Base-by-base conservation (phyloP, 176 grass and related monocot genomes). In the Aegilops umbellulata region DNA sequence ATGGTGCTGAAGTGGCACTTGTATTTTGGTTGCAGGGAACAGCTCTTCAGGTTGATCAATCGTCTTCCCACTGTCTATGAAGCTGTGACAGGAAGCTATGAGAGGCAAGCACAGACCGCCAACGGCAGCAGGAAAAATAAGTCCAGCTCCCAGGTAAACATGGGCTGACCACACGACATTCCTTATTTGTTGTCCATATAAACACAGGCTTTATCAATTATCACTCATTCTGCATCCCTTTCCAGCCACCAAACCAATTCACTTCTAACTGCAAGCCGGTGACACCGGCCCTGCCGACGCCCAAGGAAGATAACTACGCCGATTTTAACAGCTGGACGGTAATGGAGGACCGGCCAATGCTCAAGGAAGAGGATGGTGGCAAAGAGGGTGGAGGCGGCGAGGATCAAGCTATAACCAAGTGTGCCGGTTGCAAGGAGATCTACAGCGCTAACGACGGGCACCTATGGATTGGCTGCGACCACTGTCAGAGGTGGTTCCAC, bases 401-500 rank as follows among this genome's bases (percentile, higher is more conserved):
- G 41, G 92, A 90, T 62, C 58, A 88, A 41, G 60, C 70, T 25
- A 78, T 41, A 39, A 84, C 66, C 22, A 34, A 80, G 67, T 97
- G 89, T 3, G 89, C 85, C 14, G 47, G 75, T 31, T 97, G 94
- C 44, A 79, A 76, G 32, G 57, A 87, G 41, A 78, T 2, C 36
- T 85, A 90, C 36, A 30, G 8, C 4, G 58, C 42, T 15, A 65
- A 77, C 24, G 90, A 41, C 3, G 83, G 89, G 39, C 24, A 74
- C 42, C 90, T 97, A 44, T 97, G 95, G 95, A 94, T 97, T 58
- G 82, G 67, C 25, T 97, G 95, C 51, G 95, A 97, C 23, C 1
- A 86, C 19, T 97, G 95, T 19, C 84, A 92, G 81, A 86, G 69
- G 35, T 97, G 95, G 95, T 94, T 91, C 90, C 95, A 97, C 51